These are phyloP conservation scores for Dryadomyces quercus-mongolicae DNA, from an alignment of 2,329 filamentous ascomycete genomes.

Conservation along the genomic window DNA sequence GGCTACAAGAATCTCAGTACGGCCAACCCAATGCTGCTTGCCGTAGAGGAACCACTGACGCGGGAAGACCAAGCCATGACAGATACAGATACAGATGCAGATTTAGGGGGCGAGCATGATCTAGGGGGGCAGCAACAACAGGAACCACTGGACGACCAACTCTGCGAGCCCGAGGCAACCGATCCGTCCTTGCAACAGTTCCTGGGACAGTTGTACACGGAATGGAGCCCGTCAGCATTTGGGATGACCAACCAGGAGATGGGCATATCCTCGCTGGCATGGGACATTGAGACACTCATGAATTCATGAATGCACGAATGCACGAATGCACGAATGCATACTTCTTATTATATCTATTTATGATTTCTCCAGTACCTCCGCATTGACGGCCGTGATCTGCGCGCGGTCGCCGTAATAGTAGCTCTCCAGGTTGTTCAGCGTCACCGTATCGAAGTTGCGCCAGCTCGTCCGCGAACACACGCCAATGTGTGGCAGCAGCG, in stretches of 20 bases:
- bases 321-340: too few species aligned
- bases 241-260: slow-evolving; percentile 2
- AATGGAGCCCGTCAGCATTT: neutral
- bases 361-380: neutral
- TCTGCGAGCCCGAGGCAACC: neutral
- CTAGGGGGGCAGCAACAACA: neutral
- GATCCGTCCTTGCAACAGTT: neutral
- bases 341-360: neutral
- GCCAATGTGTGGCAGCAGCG: slow-evolving; percentile 19
- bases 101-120: too few species aligned
- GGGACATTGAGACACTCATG: neutral
- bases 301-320: neutral
- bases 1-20: too few species aligned
- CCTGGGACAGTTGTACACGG: neutral
- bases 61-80: too few species aligned
- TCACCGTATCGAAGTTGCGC: slow-evolving; percentile 15
- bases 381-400: neutral
- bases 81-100: too few species aligned
- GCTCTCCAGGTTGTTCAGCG: neutral
- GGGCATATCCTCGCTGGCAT: slow-evolving; percentile 1
- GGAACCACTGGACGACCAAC: neutral
- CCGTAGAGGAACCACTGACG: too few species aligned
- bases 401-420: slow-evolving; percentile 1
- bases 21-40: too few species aligned
- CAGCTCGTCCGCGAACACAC: slow-evolving; percentile 18